Conservation (phyloP, 164 flowering plant species). For the Piper betle region DNA sequence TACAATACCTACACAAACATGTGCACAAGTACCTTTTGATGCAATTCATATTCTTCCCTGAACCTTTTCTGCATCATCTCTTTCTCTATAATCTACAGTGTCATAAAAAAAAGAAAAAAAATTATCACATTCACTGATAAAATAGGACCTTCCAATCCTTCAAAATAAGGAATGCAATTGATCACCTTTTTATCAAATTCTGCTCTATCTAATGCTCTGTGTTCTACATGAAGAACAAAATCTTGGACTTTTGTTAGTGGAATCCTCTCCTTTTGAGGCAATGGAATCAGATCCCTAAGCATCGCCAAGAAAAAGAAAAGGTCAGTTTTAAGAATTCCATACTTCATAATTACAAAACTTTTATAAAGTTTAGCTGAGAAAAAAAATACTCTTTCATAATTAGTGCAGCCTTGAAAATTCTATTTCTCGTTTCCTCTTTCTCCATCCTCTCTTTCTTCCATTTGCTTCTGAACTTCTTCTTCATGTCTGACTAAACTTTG, state of each 20-base stretch:
- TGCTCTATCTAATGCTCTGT: slow-evolving; percentile 75
- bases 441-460: slow-evolving; percentile 76
- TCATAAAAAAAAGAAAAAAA: background rate
- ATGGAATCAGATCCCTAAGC: slow-evolving; percentile 86
- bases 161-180: background rate
- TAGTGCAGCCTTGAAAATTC: slow-evolving; percentile 77
- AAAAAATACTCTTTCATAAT: slow-evolving; percentile 59
- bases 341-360: background rate
- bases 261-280: slow-evolving; percentile 65
- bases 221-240: slow-evolving; percentile 55
- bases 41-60: slow-evolving; percentile 84
- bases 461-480: slow-evolving; percentile 73
- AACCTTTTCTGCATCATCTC: slow-evolving; percentile 72
- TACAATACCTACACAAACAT: too few relatives aligned
- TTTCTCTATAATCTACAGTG: slow-evolving; percentile 65
- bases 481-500: slow-evolving; percentile 90
- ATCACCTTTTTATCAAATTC: slow-evolving; percentile 78
- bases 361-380: background rate
- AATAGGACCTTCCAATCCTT: background rate
- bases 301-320: background rate
- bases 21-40: slow-evolving; percentile 38
- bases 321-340: background rate
- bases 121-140: background rate
- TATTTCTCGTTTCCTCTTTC: slow-evolving; percentile 63
- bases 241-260: slow-evolving; percentile 83